phyloP scores from a whole-genome alignment of 2,329 filamentous ascomycete genomes.

The Epichloe gansuensis region DNA sequence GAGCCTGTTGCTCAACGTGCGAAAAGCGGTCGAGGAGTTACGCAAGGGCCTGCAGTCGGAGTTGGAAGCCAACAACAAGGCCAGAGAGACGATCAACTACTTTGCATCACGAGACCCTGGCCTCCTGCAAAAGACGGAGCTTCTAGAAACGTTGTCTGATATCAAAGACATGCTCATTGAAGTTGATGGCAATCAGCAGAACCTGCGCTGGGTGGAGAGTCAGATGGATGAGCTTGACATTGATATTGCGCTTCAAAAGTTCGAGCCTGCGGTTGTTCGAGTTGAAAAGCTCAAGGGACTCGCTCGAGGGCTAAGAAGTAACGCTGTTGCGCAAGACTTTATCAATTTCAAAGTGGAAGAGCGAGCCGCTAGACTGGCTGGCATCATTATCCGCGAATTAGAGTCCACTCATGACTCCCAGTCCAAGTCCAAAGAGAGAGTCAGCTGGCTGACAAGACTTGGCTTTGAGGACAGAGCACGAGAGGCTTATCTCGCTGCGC shows the following conservation, averaged over 20 bases:
- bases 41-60: conserved; percentile 76
- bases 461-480: conserved; percentile 84
- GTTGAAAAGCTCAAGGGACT: conserved; percentile 78
- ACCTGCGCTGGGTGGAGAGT: conserved; percentile 85
- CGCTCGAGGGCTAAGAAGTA: conserved; percentile 69
- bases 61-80: conserved; percentile 74
- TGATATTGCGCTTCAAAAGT: conserved; percentile 79
- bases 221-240: conserved; percentile 96
- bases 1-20: conserved; percentile 72
- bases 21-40: conserved; percentile 85
- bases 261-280: conserved; percentile 69
- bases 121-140: conserved; percentile 63
- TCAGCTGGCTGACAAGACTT: conserved; percentile 71
- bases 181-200: conserved; percentile 92
- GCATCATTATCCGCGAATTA: conserved; percentile 63
- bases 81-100: conserved; percentile 75
- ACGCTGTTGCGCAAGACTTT: conserved; percentile 77
- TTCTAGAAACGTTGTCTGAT: conserved; percentile 65
- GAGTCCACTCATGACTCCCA: conserved; percentile 65
- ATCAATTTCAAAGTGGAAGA: conserved; percentile 87
- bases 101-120: conserved; percentile 68
- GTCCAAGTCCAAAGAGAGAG: conserved; percentile 65
- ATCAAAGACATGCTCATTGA: conserved; percentile 86
- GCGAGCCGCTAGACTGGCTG: conserved; percentile 63
- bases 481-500: conserved; percentile 71